Evolutionary conservation across 129 eudicot species (phyloP).

Genomic region (Tanacetum coccineum): DNA sequence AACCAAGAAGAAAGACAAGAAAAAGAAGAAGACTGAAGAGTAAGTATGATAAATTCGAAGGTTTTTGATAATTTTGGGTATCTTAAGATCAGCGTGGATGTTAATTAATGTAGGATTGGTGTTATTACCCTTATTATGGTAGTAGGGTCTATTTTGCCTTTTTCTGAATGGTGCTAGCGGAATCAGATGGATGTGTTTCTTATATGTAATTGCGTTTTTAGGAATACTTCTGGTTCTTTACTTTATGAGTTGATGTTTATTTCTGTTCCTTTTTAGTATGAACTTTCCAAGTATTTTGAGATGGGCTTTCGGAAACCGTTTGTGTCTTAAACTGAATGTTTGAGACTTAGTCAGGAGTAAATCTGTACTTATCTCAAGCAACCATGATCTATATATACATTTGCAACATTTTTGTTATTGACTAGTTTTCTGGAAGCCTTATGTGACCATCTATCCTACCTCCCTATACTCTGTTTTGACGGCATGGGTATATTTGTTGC

Average conservation of each 20-base stretch:
- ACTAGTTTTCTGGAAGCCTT: not conserved
- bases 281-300: no score
- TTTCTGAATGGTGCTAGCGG: conserved; percentile 10
- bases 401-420: not conserved
- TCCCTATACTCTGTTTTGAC: no score
- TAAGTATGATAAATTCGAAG: conserved; percentile 4
- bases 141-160: not conserved
- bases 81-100: not conserved
- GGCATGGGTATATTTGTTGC: no score
- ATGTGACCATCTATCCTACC: no score
- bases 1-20: conserved; percentile 56
- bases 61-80: conserved; percentile 9
- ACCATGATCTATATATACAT: not conserved
- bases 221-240: not conserved
- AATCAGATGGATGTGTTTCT: conserved; percentile 4
- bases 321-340: no score
- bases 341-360: no score
- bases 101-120: not conserved
- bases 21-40: conserved; percentile 43
- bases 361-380: no score
- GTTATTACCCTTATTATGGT: conserved; percentile 12
- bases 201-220: not conserved
- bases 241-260: not conserved
- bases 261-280: no score
- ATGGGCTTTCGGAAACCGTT: not conserved